Conservation (phyloP, 345 rosid genomes). For the Sisymbrium irio region DNA sequence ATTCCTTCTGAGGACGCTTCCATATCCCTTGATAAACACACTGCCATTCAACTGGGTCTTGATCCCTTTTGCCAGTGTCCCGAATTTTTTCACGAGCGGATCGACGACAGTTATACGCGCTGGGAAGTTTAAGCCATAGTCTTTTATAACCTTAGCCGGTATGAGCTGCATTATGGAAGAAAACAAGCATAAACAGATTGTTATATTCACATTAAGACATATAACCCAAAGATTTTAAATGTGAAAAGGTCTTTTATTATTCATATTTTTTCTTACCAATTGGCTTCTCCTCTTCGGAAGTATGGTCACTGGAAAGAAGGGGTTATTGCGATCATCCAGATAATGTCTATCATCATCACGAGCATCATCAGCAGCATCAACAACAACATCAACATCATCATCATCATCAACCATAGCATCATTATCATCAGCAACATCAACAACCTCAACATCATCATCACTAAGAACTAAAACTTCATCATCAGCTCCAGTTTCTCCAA, state of each 20-base stretch:
- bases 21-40: constrained; percentile 22
- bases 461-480: neutral
- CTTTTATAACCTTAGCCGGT: constrained; percentile 5
- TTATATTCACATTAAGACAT: neutral
- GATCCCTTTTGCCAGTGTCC: constrained; percentile 3
- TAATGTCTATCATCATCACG: neutral
- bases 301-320: neutral
- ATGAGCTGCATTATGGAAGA: constrained; percentile 21
- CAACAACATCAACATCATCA: neutral
- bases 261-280: neutral
- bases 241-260: neutral
- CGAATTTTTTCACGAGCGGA: neutral
- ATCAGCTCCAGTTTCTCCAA: neutral
- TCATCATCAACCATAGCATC: neutral
- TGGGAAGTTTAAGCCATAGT: constrained; percentile 19
- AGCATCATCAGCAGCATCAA: neutral
- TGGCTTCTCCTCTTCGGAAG: constrained; percentile 25
- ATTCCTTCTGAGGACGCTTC: constrained; percentile 17
- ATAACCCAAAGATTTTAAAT: neutral
- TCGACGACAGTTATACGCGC: neutral
- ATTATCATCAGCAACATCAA: neutral
- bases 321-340: constrained; percentile 11
- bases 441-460: neutral
- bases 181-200: neutral
- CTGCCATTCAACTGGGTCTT: neutral